These are phyloP conservation scores for Alternaria ethzedia DNA, from an alignment of 2,329 filamentous ascomycete species.

Conservation along the genomic window DNA sequence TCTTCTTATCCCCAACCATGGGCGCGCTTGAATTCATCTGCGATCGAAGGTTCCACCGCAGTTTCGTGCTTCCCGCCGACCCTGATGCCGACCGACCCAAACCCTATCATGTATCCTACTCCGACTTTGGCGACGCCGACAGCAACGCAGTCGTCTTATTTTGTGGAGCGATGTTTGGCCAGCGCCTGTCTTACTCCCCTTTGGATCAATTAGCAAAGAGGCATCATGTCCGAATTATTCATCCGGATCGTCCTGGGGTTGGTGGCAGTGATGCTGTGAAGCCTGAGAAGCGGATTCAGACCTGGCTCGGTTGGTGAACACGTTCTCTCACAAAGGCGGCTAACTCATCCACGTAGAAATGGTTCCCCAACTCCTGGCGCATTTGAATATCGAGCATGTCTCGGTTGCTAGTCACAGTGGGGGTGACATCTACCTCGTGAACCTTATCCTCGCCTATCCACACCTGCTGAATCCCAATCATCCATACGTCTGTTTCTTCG, in stretches of 20 bases:
- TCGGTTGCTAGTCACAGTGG: slow-evolving; percentile 44
- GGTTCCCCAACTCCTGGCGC: slow-evolving; percentile 34
- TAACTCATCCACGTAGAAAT: slow-evolving; percentile 29
- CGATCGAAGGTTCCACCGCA: slow-evolving; percentile 36
- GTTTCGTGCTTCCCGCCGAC: slow-evolving; percentile 30
- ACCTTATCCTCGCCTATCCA: slow-evolving; percentile 35
- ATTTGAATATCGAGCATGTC: slow-evolving; percentile 38
- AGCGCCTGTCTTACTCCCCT: slow-evolving; percentile 31
- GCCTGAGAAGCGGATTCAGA: slow-evolving; percentile 30
- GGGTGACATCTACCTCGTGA: slow-evolving; percentile 39
- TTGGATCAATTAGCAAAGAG: slow-evolving; percentile 36
- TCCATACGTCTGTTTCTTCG: slow-evolving; percentile 41
- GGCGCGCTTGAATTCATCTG: slow-evolving; percentile 37
- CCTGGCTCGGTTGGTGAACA: slow-evolving; percentile 33
- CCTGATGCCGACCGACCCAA: slow-evolving; percentile 20
- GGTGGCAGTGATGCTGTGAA: slow-evolving; percentile 35
- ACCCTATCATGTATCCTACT: slow-evolving; percentile 35
- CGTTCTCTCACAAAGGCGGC: not conserved
- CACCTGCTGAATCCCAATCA: slow-evolving; percentile 32
- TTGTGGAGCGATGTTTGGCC: slow-evolving; percentile 37
- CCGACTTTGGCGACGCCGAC: slow-evolving; percentile 36
- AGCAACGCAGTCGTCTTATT: slow-evolving; percentile 40
- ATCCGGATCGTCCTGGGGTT: slow-evolving; percentile 39
- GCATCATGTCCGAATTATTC: slow-evolving; percentile 37
- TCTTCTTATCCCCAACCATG: slow-evolving; percentile 8